phyloP scores from a whole-genome alignment of 1,284 basidiomycete genomes.

The Austropuccinia psidii region DNA sequence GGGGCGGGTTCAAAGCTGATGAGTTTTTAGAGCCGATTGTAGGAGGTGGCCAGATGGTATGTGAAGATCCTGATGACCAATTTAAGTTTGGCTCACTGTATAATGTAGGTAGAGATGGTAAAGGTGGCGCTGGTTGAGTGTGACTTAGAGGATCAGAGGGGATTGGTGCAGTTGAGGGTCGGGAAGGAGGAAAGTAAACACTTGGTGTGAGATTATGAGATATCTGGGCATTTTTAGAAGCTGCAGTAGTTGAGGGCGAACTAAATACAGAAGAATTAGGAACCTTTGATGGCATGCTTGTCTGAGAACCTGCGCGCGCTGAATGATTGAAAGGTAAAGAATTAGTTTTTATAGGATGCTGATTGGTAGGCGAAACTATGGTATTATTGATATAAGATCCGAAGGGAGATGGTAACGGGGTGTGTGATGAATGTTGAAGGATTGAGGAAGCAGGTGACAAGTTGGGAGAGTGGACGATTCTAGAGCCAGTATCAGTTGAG shows the following conservation, averaged over 20 bases:
- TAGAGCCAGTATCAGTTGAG: not conserved
- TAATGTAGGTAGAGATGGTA: not conserved
- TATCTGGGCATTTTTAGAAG: not conserved
- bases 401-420: too few relatives aligned
- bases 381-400: too few relatives aligned
- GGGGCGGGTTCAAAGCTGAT: not conserved
- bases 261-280: not conserved
- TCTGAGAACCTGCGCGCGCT: not conserved
- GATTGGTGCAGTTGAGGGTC: slow-evolving; percentile 4
- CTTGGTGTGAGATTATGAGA: not conserved
- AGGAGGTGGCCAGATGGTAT: not conserved
- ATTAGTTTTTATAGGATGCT: too few relatives aligned
- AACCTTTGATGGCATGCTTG: not conserved
- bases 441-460: too few relatives aligned
- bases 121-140: not conserved
- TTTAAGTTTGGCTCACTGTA: not conserved
- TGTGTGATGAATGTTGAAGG: too few relatives aligned
- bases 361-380: too few relatives aligned
- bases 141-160: not conserved
- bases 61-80: too few relatives aligned
- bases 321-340: not conserved
- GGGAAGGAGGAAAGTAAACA: not conserved
- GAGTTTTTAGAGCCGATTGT: not conserved
- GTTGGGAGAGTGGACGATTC: too few relatives aligned
- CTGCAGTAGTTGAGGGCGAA: not conserved